Evolutionary conservation across 495 filamentous ascomycete species (phyloP), one percentile per base, ranked within the genome.

Genomic region (Lepidopterella palustris): DNA sequence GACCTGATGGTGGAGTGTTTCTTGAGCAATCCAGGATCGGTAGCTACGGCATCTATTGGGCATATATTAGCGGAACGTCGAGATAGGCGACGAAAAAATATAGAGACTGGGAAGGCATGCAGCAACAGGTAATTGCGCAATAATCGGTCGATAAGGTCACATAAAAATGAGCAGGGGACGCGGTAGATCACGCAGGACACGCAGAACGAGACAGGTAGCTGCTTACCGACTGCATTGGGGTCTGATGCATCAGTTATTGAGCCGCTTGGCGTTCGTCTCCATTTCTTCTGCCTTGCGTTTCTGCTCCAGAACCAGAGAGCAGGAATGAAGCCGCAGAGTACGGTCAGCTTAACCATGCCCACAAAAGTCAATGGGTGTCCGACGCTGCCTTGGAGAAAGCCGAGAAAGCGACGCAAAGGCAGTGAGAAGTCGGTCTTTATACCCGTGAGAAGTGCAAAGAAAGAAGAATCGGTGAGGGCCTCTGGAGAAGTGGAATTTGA

Each of bases 21-120:
- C 69, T 82, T 83, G 50, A 96, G 76, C 18, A 97, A 77, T 20
- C 84, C 80, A 10, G 90, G 88, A 56, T 96, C 90, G 26, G 82
- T 84, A 23, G 24, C 25, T 28, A 26, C 29, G 31, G 61, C 51
- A 62, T 63, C 62, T 68, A 55, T 32, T 13, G 9, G 28, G 23
- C 31, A 26, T 21, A 24, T 18, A n/a, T 57, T 24, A 45, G 39
- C 18, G 11, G 31, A 11, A 45, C n/a, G 27, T 10, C 11, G 6
- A 45, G 10, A 28, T 6, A 48, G 40, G 24, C 8, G 42, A 15
- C 2, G 18, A 13, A 3, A 42, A 42, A 15, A 42, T 3, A 18
- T 42, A 18, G 35, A 42, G 35, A 40, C 31, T n/a, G 15, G 23
- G 27, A 40, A 45, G 13, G 28, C 28, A 31, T 55, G 25, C 50